A percentile compares a stretch with the other conserved stretches of the same genome.
phyloP scores from a whole-genome alignment of 768 basidiomycete species.

The Leucocoprinus sp. region DNA sequence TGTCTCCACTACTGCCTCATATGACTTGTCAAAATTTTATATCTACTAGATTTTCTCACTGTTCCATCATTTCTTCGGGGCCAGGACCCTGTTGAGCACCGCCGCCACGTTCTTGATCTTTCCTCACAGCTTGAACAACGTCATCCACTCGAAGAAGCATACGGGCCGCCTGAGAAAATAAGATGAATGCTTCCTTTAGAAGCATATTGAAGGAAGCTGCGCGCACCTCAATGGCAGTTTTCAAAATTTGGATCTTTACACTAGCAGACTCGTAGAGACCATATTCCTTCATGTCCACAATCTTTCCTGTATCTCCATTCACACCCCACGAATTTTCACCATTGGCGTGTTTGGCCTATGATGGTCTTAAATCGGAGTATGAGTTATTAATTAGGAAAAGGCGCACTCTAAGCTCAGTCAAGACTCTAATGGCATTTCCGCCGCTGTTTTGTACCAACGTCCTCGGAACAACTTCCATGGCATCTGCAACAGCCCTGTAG shows the following conservation, averaged over 20 bases:
- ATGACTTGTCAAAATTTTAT: too few relatives aligned
- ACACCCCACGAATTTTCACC: constrained; percentile 92
- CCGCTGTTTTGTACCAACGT: constrained; percentile 94
- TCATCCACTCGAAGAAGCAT: constrained; percentile 91
- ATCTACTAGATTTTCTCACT: too few relatives aligned
- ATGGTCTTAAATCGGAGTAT: neutral
- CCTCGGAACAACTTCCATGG: constrained; percentile 94
- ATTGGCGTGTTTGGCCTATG: constrained; percentile 87
- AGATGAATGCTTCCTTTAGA: neutral
- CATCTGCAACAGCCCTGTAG: constrained; percentile 87
- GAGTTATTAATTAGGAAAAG: neutral
- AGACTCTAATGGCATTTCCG: constrained; percentile 86
- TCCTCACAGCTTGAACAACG: constrained; percentile 82
- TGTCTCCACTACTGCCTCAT: too few relatives aligned
- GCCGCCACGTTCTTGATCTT: constrained; percentile 53
- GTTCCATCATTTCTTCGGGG: constrained; percentile 53
- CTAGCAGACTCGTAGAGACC: constrained; percentile 93
- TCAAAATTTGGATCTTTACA: constrained; percentile 96
- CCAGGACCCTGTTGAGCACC: constrained; percentile 32
- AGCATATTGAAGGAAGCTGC: constrained; percentile 7
- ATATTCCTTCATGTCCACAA: constrained; percentile 92
- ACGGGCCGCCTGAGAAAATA: constrained; percentile 57
- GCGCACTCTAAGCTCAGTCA: constrained; percentile 87
- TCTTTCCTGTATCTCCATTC: constrained; percentile 92
- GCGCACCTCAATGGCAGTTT: constrained; percentile 88